These are phyloP conservation scores for Centella asiatica DNA, from an alignment of 129 eudicot genomes.

Conservation along the genomic window DNA sequence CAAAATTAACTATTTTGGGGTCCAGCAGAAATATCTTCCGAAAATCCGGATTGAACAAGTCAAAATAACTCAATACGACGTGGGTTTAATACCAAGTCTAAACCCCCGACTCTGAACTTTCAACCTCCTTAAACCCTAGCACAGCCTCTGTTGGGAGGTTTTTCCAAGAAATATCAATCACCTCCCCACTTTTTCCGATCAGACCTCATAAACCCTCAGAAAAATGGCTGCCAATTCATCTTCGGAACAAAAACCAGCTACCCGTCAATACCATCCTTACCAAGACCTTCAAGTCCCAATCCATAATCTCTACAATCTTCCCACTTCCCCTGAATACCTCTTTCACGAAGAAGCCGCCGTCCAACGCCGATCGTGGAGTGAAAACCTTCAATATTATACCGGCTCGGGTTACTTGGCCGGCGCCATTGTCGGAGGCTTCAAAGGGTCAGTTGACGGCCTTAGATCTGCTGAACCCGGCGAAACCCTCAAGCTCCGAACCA, in stretches of 20 bases:
- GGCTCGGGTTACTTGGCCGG: conserved; percentile 23
- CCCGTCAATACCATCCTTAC: conserved; percentile 23
- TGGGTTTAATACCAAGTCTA: too few relatives aligned
- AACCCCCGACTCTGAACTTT: too few relatives aligned
- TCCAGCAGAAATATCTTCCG: too few relatives aligned
- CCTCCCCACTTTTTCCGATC: neutral
- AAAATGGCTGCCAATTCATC: conserved; percentile 6
- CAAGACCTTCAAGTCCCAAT: conserved; percentile 21
- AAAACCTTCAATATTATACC: conserved; percentile 21
- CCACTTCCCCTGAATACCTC: conserved; percentile 29
- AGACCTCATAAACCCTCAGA: neutral
- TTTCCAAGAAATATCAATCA: too few relatives aligned
- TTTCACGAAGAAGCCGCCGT: conserved; percentile 20
- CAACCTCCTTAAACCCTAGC: too few relatives aligned
- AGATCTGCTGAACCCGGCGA: conserved; percentile 6
- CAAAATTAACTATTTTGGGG: too few relatives aligned
- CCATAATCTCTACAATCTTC: conserved; percentile 20
- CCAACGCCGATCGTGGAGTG: conserved; percentile 17
- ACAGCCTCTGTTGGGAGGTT: too few relatives aligned
- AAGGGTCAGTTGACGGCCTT: conserved; percentile 9
- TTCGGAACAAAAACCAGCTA: conserved; percentile 8
- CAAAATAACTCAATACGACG: too few relatives aligned
- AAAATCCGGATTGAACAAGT: too few relatives aligned
- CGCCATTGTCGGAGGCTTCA: conserved; percentile 13
- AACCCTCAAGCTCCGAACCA: conserved; percentile 11